Evolutionary conservation across 352 stramenopile genomes (phyloP), one percentile per base, ranked within the genome.

Genomic region (Discostella stelligera): DNA sequence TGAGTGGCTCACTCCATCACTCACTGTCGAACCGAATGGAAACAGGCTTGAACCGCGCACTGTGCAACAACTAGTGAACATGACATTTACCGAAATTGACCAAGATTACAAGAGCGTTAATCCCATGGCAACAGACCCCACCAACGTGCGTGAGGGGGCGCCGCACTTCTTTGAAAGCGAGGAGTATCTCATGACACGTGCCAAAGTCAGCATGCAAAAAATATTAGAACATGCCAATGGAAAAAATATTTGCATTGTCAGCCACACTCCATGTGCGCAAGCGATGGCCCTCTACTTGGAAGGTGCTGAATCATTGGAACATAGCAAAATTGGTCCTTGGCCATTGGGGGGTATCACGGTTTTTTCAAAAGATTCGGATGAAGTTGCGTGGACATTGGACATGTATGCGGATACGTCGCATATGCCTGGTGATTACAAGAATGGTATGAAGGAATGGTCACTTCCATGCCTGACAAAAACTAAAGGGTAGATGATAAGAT

Each of bases 1-100:
- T 10, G 84, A 90, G 80, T 90, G 82, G 81, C 68, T 88, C 13
- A 81, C 76, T 48, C 82, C 83, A n/a, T 88, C 82, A 6, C 56
- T 89, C 1, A 73, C 85, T 46, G 82, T 91, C 3, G 72, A 85
- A 21, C 67, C 62, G 14, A 46, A 74, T 23, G 85, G 85, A 11
- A 71, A 66, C 3, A 44, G 70, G 20, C 80, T 82, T 6, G 11
- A 87, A 49, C 80, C 80, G 0, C 71, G 71, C 23, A 71, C 79
- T 4, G 32, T 77, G 5, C 37, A 80, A 53, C 46, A 81, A 23
- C 39, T 87, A 4, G 49, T 61, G 7, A 39, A 82, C 18, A 74
- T 80, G 71, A 79, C 71, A 30, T 85, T 83, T 65, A 48, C 27
- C 13, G 71, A 71, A 58, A 77, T 89, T 54, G 79, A 89, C 64